These are phyloP conservation scores for Dacryopinax primogenitus DNA, from an alignment of 768 basidiomycete species.

Conservation along the genomic window DNA sequence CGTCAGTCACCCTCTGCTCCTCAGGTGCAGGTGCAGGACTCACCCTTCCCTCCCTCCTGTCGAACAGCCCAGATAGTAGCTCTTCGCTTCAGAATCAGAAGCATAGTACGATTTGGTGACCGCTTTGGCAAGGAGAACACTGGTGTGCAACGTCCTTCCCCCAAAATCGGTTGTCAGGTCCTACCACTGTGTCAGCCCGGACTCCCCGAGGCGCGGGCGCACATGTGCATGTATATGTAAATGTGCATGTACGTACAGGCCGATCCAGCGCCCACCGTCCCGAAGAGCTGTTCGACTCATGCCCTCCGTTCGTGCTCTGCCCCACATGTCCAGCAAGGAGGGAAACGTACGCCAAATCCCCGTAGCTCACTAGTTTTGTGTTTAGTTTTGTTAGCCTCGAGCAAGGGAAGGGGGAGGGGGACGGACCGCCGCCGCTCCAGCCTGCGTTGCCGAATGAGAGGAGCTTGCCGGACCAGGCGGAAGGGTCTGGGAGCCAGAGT, in stretches of 20 bases:
- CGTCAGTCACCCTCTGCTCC: not conserved
- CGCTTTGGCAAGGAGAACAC: slow-evolving; percentile 22
- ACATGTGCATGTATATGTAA: too few relatives aligned
- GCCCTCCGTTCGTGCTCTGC: not conserved
- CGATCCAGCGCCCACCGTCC: not conserved
- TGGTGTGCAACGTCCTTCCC: slow-evolving; percentile 24
- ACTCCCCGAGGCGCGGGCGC: not conserved
- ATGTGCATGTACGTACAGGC: not conserved
- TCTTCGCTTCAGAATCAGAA: slow-evolving; percentile 15
- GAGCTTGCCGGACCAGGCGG: not conserved
- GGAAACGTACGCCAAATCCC: not conserved
- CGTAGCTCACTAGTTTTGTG: not conserved
- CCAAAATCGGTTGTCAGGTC: slow-evolving; percentile 25
- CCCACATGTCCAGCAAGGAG: not conserved
- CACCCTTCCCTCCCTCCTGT: slow-evolving; percentile 26
- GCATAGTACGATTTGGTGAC: slow-evolving; percentile 24
- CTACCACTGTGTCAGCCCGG: not conserved
- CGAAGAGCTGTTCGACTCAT: not conserved
- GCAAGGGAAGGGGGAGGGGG: too few relatives aligned
- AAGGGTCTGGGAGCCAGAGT: not conserved
- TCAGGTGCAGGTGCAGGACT: not conserved
- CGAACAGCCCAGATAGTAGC: slow-evolving; percentile 26
- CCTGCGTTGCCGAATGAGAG: not conserved
- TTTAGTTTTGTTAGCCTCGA: too few relatives aligned
- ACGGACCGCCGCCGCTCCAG: not conserved